phyloP scores from a whole-genome alignment of 2,329 filamentous ascomycete species.

The Fusarium continuum region DNA sequence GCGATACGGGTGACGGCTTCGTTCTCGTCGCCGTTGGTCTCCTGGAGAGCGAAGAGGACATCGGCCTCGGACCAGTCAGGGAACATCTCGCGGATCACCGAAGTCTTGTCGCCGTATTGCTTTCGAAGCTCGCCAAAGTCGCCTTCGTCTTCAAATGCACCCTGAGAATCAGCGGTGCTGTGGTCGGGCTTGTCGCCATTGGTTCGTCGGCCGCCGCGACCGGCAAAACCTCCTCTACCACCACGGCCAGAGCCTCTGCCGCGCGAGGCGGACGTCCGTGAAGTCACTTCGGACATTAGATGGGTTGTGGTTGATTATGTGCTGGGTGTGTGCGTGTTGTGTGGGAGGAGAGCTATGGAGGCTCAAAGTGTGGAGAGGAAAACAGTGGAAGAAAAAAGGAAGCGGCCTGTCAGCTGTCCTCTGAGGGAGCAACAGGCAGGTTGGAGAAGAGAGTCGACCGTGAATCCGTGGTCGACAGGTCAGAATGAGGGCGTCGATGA shows the following conservation, averaged over 20 bases:
- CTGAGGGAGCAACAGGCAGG: conserved; percentile 49
- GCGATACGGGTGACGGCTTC: conserved; percentile 80
- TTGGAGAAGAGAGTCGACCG: conserved; percentile 46
- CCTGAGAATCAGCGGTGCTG: conserved; percentile 67
- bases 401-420: conserved; percentile 52
- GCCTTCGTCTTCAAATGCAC: conserved; percentile 79
- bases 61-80: conserved; percentile 96
- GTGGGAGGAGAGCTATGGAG: conserved; percentile 42
- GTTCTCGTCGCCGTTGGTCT: conserved; percentile 82
- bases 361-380: conserved; percentile 46
- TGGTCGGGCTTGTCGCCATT: conserved; percentile 74
- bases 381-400: conserved; percentile 34
- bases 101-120: conserved; percentile 82
- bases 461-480: conserved; percentile 45
- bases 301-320: conserved; percentile 52
- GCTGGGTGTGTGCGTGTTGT: conserved; percentile 42
- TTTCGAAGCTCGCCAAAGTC: conserved; percentile 93
- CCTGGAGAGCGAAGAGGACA: conserved; percentile 89
- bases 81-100: conserved; percentile 90
- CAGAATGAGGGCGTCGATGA: conserved; percentile 45
- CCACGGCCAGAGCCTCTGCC: conserved; percentile 91
- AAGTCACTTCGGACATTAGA: conserved; percentile 93
- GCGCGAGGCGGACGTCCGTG: conserved; percentile 82
- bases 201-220: conserved; percentile 76
- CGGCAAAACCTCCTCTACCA: conserved; percentile 78